phyloP scores from a whole-genome alignment of 805 yeast genomes.

The Kluyveromyces dobzhanskii region DNA sequence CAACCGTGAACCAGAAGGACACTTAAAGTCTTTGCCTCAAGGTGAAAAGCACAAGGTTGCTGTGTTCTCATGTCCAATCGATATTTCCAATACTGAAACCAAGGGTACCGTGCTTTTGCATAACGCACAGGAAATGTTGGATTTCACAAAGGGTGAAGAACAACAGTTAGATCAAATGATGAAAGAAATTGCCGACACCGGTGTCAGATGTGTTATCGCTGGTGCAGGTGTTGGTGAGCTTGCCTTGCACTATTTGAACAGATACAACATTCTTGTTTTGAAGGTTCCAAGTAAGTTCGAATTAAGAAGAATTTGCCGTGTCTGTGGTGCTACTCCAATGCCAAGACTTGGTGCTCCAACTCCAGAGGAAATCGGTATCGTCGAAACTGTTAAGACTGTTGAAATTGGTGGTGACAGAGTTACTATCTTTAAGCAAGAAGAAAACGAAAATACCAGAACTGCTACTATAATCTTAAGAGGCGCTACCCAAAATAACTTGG shows the following conservation, averaged over 20 bases:
- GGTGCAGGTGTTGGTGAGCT: slow-evolving; percentile 91
- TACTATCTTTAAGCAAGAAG: slow-evolving; percentile 79
- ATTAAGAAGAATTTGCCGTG: slow-evolving; percentile 86
- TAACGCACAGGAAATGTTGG: slow-evolving; percentile 94
- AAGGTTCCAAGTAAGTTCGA: slow-evolving; percentile 93
- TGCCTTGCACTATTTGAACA: slow-evolving; percentile 86
- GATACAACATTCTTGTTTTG: slow-evolving; percentile 75
- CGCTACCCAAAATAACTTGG: slow-evolving; percentile 88
- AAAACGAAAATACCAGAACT: slow-evolving; percentile 57
- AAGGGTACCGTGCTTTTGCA: slow-evolving; percentile 95
- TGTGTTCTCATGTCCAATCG: slow-evolving; percentile 88
- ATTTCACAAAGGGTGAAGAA: slow-evolving; percentile 94
- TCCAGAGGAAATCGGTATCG: slow-evolving; percentile 85
- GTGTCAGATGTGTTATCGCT: slow-evolving; percentile 84
- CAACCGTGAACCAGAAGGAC: slow-evolving; percentile 96
- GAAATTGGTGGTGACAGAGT: slow-evolving; percentile 98
- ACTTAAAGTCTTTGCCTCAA: slow-evolving; percentile 50
- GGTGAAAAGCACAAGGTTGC: slow-evolving; percentile 70
- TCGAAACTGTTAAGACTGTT: slow-evolving; percentile 80
- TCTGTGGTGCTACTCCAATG: slow-evolving; percentile 94
- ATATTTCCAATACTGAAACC: slow-evolving; percentile 93
- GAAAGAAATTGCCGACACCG: slow-evolving; percentile 74
- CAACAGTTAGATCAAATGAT: slow-evolving; percentile 81
- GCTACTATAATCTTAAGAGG: slow-evolving; percentile 93
- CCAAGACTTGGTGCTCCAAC: slow-evolving; percentile 92